phyloP scores from a whole-genome alignment of 139 green algal species.

The Chlamydomonas sp. region DNA sequence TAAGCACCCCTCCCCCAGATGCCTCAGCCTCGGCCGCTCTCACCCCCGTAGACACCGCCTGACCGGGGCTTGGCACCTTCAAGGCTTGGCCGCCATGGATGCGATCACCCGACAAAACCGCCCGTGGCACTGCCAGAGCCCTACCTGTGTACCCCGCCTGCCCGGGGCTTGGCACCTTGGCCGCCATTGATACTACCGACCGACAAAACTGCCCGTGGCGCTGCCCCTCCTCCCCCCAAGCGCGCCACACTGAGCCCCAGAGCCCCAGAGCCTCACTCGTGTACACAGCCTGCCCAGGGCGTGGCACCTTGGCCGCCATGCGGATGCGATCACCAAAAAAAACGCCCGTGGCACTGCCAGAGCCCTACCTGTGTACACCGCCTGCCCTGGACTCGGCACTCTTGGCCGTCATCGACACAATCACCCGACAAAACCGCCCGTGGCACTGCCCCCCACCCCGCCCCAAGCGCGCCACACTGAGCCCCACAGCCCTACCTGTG shows the following conservation, averaged over 20 bases:
- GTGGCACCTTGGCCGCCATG: conserved; percentile 70
- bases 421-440: not conserved
- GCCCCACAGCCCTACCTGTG: conserved; percentile 25
- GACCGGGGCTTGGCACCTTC: conserved; percentile 44
- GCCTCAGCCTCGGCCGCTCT: too few relatives aligned
- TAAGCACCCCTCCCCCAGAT: not conserved
- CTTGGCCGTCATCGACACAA: conserved; percentile 6
- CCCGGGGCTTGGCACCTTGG: not conserved
- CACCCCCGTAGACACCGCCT: conserved; percentile 53
- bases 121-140: not conserved
- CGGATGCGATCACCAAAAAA: conserved; percentile 58
- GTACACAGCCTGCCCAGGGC: conserved; percentile 60
- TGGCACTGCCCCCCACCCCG: not conserved
- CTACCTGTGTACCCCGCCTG: not conserved
- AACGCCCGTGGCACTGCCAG: conserved; percentile 34
- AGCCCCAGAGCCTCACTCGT: conserved; percentile 23
- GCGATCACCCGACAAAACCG: not conserved
- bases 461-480: not conserved
- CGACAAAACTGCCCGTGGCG: not conserved
- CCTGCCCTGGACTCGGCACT: not conserved
- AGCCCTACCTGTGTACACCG: conserved; percentile 19
- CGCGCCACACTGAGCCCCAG: not conserved
- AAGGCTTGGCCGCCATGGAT: conserved; percentile 32
- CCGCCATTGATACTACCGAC: not conserved
- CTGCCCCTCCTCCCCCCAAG: not conserved